phyloP scores from a whole-genome alignment of 1,284 basidiomycete genomes.

The Puccinia novopanici region DNA sequence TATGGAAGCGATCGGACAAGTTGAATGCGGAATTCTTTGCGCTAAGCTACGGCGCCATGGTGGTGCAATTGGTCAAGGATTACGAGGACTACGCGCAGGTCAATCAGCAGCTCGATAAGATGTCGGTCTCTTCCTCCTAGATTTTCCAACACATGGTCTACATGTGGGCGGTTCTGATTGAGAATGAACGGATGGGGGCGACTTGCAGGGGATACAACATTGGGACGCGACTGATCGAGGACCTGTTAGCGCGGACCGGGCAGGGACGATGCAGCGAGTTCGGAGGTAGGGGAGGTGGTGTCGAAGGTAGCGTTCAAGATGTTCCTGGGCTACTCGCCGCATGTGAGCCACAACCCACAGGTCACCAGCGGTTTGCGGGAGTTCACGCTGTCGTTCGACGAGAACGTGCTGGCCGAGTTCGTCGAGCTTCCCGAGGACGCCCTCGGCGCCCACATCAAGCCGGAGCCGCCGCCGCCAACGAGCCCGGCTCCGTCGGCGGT shows the following conservation, averaged over 20 bases:
- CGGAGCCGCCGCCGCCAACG: not conserved
- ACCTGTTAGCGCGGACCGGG: slow-evolving; percentile 88
- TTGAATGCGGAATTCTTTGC: slow-evolving; percentile 92
- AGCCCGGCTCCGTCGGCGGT: slow-evolving; percentile 66
- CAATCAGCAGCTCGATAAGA: slow-evolving; percentile 69
- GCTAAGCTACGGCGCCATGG: slow-evolving; percentile 93
- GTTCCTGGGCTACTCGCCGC: slow-evolving; percentile 89
- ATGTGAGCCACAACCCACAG: slow-evolving; percentile 69
- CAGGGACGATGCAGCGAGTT: slow-evolving; percentile 86
- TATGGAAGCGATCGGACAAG: slow-evolving; percentile 58
- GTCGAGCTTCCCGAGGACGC: slow-evolving; percentile 94
- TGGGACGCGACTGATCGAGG: slow-evolving; percentile 91
- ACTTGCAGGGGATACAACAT: slow-evolving; percentile 91
- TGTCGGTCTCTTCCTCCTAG: slow-evolving; percentile 60
- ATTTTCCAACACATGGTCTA: too few species aligned
- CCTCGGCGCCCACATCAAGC: slow-evolving; percentile 61
- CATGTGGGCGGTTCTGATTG: too few species aligned
- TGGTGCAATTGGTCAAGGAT: slow-evolving; percentile 97
- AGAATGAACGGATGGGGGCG: too few species aligned
- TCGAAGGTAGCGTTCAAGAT: slow-evolving; percentile 98
- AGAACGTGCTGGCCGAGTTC: slow-evolving; percentile 95
- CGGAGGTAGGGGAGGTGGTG: slow-evolving; percentile 75
- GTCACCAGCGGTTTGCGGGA: slow-evolving; percentile 57
- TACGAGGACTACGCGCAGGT: slow-evolving; percentile 93
- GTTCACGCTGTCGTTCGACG: slow-evolving; percentile 85